These are phyloP conservation scores for Theileria equi DNA, from an alignment of 169 alveolate species.

Conservation along the genomic window DNA sequence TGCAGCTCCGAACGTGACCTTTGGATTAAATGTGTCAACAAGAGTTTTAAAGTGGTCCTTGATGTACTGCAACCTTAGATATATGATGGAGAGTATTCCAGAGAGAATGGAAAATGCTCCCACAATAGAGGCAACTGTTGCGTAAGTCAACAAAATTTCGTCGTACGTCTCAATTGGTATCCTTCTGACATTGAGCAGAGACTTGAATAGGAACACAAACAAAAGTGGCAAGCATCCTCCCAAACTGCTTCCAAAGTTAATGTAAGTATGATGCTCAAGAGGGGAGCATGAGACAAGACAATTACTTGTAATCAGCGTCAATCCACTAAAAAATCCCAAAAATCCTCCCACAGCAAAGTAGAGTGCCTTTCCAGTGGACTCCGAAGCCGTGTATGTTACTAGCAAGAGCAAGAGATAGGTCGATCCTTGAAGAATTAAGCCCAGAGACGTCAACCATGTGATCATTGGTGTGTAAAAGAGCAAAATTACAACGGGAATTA, in stretches of 20 bases:
- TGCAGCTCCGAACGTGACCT: too few species aligned
- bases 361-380: slow-evolving; percentile 14
- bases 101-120: too few species aligned
- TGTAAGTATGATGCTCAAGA: neutral
- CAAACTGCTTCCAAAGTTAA: neutral
- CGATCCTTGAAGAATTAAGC: slow-evolving; percentile 16
- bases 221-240: slow-evolving; percentile 3
- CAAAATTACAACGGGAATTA: slow-evolving; percentile 3
- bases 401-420: slow-evolving; percentile 9
- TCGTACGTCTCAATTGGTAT: too few species aligned
- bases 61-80: too few species aligned
- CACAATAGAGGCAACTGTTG: too few species aligned
- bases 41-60: too few species aligned
- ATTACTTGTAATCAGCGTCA: neutral
- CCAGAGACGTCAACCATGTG: slow-evolving; percentile 26
- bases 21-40: too few species aligned
- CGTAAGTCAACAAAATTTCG: too few species aligned
- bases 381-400: neutral
- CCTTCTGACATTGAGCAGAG: too few species aligned
- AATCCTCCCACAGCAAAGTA: neutral
- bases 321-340: neutral
- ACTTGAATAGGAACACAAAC: too few species aligned
- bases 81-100: too few species aligned
- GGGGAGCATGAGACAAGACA: slow-evolving; percentile 9
- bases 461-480: slow-evolving; percentile 33